Evolutionary conservation across 257 asterid species (phyloP).

Genomic region (Misopates orontium): DNA sequence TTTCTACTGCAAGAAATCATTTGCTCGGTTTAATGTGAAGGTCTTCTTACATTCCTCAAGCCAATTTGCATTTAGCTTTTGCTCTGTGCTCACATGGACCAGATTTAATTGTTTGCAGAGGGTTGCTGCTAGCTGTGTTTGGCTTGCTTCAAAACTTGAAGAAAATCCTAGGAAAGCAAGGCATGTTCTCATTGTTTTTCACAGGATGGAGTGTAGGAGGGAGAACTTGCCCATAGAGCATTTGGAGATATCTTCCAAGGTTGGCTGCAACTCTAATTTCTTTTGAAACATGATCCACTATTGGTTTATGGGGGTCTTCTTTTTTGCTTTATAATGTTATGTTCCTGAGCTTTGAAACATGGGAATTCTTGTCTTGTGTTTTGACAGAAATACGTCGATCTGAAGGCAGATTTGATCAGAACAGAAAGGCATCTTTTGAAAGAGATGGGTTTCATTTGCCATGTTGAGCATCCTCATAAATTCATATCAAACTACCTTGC

Average conservation of each 20-base stretch:
- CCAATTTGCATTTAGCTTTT: constrained; percentile 15
- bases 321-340: too few species aligned
- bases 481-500: constrained; percentile 91
- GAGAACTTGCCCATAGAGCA: constrained; percentile 80
- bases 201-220: constrained; percentile 96
- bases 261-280: constrained; percentile 18
- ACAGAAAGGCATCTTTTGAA: constrained; percentile 87
- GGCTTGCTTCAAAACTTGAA: constrained; percentile 99
- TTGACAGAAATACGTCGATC: constrained; percentile 68
- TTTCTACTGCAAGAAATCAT: constrained; percentile 91
- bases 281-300: too few species aligned
- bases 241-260: constrained; percentile 79
- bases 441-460: constrained; percentile 98
- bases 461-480: constrained; percentile 98
- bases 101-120: constrained; percentile 47
- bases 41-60: constrained; percentile 37
- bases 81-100: constrained; percentile 24
- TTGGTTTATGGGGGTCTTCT: too few species aligned
- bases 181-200: constrained; percentile 82
- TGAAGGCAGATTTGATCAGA: constrained; percentile 78
- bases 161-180: constrained; percentile 92
- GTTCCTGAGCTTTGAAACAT: neutral
- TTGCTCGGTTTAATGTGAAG: constrained; percentile 89
- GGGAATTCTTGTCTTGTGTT: constrained; percentile 12
- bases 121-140: constrained; percentile 96